Conservation (phyloP, 345 rosid species). For the Bruguiera parviflora region DNA sequence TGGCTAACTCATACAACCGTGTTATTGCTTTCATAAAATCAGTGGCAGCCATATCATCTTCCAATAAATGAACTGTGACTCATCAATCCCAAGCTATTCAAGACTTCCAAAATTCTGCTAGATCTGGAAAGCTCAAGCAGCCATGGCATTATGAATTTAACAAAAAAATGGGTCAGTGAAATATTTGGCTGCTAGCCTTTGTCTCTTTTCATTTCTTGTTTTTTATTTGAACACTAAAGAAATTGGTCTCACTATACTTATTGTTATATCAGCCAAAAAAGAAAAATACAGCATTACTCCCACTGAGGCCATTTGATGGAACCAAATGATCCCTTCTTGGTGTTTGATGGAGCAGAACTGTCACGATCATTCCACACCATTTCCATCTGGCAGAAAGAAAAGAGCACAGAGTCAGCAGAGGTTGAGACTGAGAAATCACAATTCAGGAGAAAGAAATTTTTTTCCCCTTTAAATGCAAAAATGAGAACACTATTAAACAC, state of each 20-base stretch:
- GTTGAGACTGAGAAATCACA: background rate
- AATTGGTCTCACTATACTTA: background rate
- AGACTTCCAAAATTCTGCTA: background rate
- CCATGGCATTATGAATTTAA: background rate
- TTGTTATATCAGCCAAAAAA: background rate
- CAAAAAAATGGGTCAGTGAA: background rate
- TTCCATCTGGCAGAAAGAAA: conserved; percentile 59
- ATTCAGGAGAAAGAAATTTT: background rate
- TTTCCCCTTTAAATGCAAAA: background rate
- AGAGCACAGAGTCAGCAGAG: background rate
- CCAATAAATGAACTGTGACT: background rate
- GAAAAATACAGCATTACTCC: conserved; percentile 34
- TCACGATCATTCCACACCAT: conserved; percentile 72
- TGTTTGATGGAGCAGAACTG: conserved; percentile 47
- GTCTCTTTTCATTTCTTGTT: too few species aligned
- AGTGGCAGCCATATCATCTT: background rate
- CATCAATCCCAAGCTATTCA: background rate
- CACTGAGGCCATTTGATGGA: conserved; percentile 70
- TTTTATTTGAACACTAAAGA: too few species aligned
- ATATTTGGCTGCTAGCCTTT: background rate
- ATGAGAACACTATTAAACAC: background rate
- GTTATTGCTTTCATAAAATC: background rate
- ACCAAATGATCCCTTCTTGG: conserved; percentile 48
- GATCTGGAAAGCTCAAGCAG: background rate
- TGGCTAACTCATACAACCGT: background rate